Evolutionary conservation across 176 grass and related monocot species (phyloP).

Genomic region (Chloris gayana): DNA sequence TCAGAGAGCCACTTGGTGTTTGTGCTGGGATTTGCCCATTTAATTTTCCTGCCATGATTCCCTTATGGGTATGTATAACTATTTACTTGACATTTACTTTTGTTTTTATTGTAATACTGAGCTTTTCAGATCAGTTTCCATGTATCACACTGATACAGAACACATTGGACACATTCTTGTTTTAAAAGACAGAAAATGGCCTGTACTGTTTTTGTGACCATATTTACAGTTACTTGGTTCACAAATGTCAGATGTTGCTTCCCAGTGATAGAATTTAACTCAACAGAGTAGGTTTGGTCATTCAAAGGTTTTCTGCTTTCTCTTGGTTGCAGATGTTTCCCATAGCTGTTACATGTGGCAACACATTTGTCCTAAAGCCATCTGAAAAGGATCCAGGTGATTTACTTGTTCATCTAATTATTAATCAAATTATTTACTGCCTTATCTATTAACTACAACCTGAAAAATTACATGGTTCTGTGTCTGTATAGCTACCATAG

Average conservation of each 20-base stretch:
- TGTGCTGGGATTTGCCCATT: conserved; percentile 97
- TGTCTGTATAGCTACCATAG: background rate
- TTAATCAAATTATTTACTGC: background rate
- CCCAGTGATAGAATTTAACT: conserved; percentile 5
- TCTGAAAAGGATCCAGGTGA: conserved; percentile 98
- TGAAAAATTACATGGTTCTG: background rate
- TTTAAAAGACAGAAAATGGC: background rate
- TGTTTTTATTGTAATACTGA: background rate
- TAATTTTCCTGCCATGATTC: conserved; percentile 99
- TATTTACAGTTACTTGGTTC: conserved; percentile 12
- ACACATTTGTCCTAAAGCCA: conserved; percentile 95
- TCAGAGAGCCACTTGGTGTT: conserved; percentile 93
- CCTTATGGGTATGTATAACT: conserved; percentile 76
- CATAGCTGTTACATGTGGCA: conserved; percentile 84
- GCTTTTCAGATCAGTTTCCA: too few species aligned
- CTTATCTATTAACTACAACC: background rate
- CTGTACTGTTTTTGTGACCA: conserved; percentile 28
- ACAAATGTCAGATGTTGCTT: background rate
- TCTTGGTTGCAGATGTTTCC: conserved; percentile 89
- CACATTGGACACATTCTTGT: background rate
- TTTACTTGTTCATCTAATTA: conserved; percentile 17
- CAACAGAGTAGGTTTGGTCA: conserved; percentile 6
- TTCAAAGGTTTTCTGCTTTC: conserved; percentile 6
- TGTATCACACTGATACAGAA: too few species aligned
- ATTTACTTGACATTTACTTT: conserved; percentile 20